Evolutionary conservation across 2,329 filamentous ascomycete genomes (phyloP), one percentile per base, ranked within the genome.

Genomic region (Phaeosphaeriaceae sp.): DNA sequence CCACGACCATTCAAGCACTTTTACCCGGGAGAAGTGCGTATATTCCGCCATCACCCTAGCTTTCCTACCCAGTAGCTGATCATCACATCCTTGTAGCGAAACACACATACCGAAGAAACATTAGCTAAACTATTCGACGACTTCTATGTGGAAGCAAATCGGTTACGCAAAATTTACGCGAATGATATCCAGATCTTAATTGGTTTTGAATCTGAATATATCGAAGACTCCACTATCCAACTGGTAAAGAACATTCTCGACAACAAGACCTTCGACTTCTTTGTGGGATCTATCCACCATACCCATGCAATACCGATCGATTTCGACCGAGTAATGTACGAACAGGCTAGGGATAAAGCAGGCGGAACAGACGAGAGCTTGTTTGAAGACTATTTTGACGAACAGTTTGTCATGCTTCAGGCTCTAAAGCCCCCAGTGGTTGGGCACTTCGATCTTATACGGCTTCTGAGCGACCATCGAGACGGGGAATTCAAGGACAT

Each of bases 191-290:
- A 87, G 46, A 81, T 99, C 57, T 81, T 96, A 35, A 86, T 99
- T 68, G 94, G 90, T 37, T 96, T 97, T 71, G 94, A 99, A 74
- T 84, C 85, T 45, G 94, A 99, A 71, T 99, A 90, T 86, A 94
- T 97, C 71, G 87, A 92, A 6, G 81, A 87, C 0, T 81, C 79
- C 3, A 84, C 83, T 3, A 84, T 86, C 61, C 74, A 72, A 0
- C 76, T 88, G 38, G 86, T 96, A 50, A 67, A 76, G 28, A 61
- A 72, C 9, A 81, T 90, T 3, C 76, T 87, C 17, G 68, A 79
- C 6, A 80, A 83, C 54, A 82, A 90, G 32, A 74, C 76, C 8
- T 82, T 96, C 53, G 93, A 97, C 75, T 90, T 95, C 75, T 96
- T 97, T 77, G 82, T 99, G 67, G 94, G 94, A 49, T 95, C 90